Evolutionary conservation across 2,329 filamentous ascomycete genomes (phyloP).

Genomic region (Onygena corvina): DNA sequence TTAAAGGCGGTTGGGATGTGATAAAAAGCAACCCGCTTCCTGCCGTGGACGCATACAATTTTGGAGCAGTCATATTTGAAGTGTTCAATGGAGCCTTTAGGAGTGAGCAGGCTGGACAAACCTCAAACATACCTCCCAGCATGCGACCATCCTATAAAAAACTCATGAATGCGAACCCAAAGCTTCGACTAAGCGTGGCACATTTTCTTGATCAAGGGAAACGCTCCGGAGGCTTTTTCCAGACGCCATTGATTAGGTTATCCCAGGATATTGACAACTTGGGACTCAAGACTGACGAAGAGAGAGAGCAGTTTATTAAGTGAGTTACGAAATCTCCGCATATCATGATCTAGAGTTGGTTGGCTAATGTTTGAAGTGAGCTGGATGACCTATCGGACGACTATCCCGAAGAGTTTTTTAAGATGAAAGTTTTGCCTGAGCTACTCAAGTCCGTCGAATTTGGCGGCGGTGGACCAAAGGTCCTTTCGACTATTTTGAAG

Average conservation of each 20-base stretch:
- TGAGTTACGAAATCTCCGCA: conserved; percentile 24
- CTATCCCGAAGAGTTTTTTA: conserved; percentile 96
- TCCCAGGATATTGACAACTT: conserved; percentile 88
- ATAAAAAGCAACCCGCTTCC: conserved; percentile 72
- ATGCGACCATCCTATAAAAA: conserved; percentile 92
- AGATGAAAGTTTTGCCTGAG: conserved; percentile 89
- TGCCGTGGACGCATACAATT: conserved; percentile 77
- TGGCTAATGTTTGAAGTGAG: conserved; percentile 39
- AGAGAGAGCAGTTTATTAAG: conserved; percentile 75
- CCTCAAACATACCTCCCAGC: conserved; percentile 68
- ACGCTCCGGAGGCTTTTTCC: conserved; percentile 74
- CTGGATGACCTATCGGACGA: conserved; percentile 80
- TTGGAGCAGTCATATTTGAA: conserved; percentile 74
- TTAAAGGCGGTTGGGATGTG: conserved; percentile 76
- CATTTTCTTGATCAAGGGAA: conserved; percentile 85
- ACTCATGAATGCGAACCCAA: conserved; percentile 77
- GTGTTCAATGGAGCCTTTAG: conserved; percentile 81
- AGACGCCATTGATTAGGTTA: conserved; percentile 81
- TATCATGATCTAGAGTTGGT: conserved; percentile 17
- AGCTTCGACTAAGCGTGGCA: conserved; percentile 67
- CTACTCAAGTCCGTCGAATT: conserved; percentile 98
- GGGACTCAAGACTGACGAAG: conserved; percentile 71
- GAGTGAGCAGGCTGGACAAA: conserved; percentile 68
- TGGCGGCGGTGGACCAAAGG: conserved; percentile 85
- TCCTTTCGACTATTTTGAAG: conserved; percentile 77